phyloP scores from a whole-genome alignment of 2,329 filamentous ascomycete genomes.

The Gnomoniopsis smithogilvyi region DNA sequence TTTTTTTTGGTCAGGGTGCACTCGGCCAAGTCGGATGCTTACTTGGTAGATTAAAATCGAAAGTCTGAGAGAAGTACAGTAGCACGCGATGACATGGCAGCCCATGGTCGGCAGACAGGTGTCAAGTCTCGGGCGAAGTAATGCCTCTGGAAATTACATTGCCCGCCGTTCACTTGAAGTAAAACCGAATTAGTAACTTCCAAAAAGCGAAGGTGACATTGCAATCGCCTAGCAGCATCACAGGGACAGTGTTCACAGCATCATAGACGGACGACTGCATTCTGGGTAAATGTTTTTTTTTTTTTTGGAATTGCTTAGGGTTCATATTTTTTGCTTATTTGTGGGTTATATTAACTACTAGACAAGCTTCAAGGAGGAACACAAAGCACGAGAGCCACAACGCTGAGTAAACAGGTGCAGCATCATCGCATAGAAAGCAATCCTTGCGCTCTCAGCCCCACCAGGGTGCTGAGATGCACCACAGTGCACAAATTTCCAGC shows the following conservation, averaged over 20 bases:
- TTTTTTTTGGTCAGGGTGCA: background rate
- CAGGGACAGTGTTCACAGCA: background rate
- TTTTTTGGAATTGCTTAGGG: too few relatives aligned
- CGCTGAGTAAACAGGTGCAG: slow-evolving; percentile 33
- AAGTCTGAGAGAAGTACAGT: too few relatives aligned
- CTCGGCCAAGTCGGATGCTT: background rate
- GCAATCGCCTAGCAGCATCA: background rate
- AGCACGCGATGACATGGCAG: background rate
- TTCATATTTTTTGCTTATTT: background rate
- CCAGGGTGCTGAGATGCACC: slow-evolving; percentile 21
- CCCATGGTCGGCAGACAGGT: background rate
- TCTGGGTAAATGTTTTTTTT: too few relatives aligned
- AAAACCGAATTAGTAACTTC: background rate
- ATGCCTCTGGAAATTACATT: background rate
- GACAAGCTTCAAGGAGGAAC: slow-evolving; percentile 25
- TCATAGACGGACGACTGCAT: background rate
- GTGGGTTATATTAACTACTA: slow-evolving; percentile 41
- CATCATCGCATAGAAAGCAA: slow-evolving; percentile 24
- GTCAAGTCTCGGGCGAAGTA: background rate
- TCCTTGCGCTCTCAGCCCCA: slow-evolving; percentile 22
- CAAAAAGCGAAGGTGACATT: background rate
- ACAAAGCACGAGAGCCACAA: slow-evolving; percentile 34
- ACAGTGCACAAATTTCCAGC: slow-evolving; percentile 16
- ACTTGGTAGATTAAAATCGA: too few relatives aligned
- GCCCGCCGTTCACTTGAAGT: background rate